These are phyloP conservation scores for Theobroma cacao DNA, from an alignment of 345 rosid species.

Conservation along the genomic window DNA sequence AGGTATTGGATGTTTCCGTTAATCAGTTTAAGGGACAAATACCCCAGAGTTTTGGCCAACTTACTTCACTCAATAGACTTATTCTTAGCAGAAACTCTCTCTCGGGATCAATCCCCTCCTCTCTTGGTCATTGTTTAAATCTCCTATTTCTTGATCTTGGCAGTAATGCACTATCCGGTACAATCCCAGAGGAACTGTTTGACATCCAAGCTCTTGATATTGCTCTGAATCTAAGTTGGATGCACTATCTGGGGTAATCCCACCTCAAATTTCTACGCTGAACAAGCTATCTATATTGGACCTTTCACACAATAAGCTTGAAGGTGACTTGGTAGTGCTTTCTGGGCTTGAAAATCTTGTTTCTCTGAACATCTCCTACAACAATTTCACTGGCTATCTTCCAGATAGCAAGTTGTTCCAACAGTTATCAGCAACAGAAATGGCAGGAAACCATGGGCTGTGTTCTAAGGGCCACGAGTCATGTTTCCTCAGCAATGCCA, in stretches of 20 bases:
- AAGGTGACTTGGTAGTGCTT: constrained; percentile 51
- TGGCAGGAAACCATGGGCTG: constrained; percentile 56
- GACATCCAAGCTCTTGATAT: constrained; percentile 63
- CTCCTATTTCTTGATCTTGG: constrained; percentile 79
- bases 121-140: constrained; percentile 54
- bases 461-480: constrained; percentile 54
- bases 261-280: constrained; percentile 48
- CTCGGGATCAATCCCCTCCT: constrained; percentile 49
- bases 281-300: constrained; percentile 60
- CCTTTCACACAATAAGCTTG: constrained; percentile 63
- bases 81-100: constrained; percentile 46
- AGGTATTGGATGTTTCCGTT: constrained; percentile 61
- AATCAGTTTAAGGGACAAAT: constrained; percentile 50
- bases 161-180: constrained; percentile 54
- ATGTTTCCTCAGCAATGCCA: constrained; percentile 48
- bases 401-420: constrained; percentile 68
- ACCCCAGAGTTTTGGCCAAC: constrained; percentile 52
- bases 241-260: constrained; percentile 52
- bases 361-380: constrained; percentile 73
- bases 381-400: constrained; percentile 74
- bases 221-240: constrained; percentile 71
- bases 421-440: constrained; percentile 47
- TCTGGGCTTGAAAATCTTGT: constrained; percentile 61
- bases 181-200: constrained; percentile 51
- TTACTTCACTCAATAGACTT: constrained; percentile 55